Percentiles rank a stretch among this genome's conserved stretches.
These are phyloP conservation scores for Plasmodium knowlesi DNA, from an alignment of 169 alveolate genomes.

Conservation along the genomic window DNA sequence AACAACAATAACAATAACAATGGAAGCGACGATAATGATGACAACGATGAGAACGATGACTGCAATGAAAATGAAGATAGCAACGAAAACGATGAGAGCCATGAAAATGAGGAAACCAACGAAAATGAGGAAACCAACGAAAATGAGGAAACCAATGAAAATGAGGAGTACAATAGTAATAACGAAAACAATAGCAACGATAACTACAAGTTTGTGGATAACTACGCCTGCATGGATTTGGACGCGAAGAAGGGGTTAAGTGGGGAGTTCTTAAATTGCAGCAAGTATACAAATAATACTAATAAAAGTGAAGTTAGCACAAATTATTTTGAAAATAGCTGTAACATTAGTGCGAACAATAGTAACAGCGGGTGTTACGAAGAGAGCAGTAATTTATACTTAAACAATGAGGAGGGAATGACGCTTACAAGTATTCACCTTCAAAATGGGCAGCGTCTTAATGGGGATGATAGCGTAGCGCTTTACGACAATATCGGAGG, in stretches of 20 bases:
- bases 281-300: conserved; percentile 13
- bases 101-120: conserved; percentile 11
- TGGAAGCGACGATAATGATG: background rate
- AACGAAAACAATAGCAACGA: conserved; percentile 31
- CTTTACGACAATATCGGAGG: conserved; percentile 7
- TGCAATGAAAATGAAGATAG: background rate
- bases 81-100: background rate
- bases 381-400: conserved; percentile 13
- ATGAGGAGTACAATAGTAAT: conserved; percentile 41
- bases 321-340: conserved; percentile 63
- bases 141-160: conserved; percentile 31
- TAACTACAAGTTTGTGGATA: conserved; percentile 53
- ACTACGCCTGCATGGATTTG: background rate
- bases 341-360: conserved; percentile 43
- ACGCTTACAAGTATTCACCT: conserved; percentile 21
- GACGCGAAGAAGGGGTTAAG: conserved; percentile 6
- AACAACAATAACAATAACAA: background rate
- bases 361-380: conserved; percentile 34
- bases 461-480: conserved; percentile 8
- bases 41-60: background rate
- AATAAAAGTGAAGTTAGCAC: conserved; percentile 60
- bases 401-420: conserved; percentile 43
- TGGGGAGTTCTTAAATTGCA: conserved; percentile 19
- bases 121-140: conserved; percentile 51
- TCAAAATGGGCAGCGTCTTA: conserved; percentile 12